Conservation (phyloP, 139 green algal genomes). For the Nannochloris sp. region DNA sequence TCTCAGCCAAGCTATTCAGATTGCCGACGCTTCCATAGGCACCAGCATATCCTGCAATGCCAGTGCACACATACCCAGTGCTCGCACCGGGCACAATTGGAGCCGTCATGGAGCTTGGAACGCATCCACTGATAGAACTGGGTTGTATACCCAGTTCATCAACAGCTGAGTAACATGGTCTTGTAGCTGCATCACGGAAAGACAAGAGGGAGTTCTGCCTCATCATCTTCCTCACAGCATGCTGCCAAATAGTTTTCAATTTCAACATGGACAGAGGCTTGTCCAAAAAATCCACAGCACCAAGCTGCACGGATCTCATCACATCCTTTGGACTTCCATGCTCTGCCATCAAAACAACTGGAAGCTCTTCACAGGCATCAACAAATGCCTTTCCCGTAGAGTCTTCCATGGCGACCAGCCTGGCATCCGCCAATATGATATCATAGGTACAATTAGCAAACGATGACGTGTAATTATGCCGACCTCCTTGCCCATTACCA, state of each 20-base stretch:
- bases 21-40: neutral
- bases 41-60: neutral
- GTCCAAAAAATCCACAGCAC: constrained; percentile 70
- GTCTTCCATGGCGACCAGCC: constrained; percentile 15
- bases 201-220: constrained; percentile 5
- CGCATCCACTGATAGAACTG: neutral
- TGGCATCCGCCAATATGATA: neutral
- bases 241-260: constrained; percentile 80
- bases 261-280: constrained; percentile 61
- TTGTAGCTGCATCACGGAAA: neutral
- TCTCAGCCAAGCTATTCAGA: neutral
- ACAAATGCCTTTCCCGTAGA: constrained; percentile 16
- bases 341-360: constrained; percentile 47
- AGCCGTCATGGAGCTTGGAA: constrained; percentile 9
- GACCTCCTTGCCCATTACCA: neutral
- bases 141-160: neutral
- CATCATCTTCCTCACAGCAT: constrained; percentile 51
- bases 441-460: neutral
- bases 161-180: neutral
- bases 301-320: constrained; percentile 57
- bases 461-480: too few species aligned
- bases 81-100: neutral
- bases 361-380: constrained; percentile 23
- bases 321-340: constrained; percentile 32
- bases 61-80: neutral